A percentile compares a stretch with the other conserved stretches of the same genome.
phyloP scores from a whole-genome alignment of 257 asterid genomes.

The Ophiorrhiza pumila region DNA sequence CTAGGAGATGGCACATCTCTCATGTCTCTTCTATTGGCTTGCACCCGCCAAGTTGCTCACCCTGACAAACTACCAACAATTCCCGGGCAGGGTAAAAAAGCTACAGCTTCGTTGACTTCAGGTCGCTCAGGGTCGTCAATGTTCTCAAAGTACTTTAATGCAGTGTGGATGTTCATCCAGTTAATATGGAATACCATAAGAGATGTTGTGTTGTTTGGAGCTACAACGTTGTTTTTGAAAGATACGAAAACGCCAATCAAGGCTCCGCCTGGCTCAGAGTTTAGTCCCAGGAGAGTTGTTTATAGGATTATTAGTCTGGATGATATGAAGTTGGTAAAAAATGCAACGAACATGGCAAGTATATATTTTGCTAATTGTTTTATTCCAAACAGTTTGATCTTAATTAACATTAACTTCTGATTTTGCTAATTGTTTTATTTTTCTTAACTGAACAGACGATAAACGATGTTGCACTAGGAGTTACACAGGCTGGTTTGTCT shows the following conservation, averaged over 20 bases:
- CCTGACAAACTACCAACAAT: conserved; percentile 25
- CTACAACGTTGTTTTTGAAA: conserved; percentile 31
- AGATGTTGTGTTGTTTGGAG: conserved; percentile 27
- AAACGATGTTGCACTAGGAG: conserved; percentile 39
- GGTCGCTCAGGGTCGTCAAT: not conserved
- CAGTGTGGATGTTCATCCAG: conserved; percentile 14
- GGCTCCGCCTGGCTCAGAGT: conserved; percentile 21
- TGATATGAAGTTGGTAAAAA: conserved; percentile 29
- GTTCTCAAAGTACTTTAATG: not conserved
- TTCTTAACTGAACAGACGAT: conserved; percentile 36
- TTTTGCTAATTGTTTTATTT: not conserved
- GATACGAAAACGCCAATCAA: conserved; percentile 33
- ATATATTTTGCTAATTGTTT: not conserved
- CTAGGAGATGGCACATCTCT: conserved; percentile 38
- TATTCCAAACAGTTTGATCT: too few relatives aligned
- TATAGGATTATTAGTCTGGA: conserved; percentile 25
- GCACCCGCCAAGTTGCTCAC: conserved; percentile 31
- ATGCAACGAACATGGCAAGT: conserved; percentile 25
- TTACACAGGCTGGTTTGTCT: conserved; percentile 39
- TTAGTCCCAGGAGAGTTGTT: conserved; percentile 25
- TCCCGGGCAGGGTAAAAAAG: conserved; percentile 14
- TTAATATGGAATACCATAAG: conserved; percentile 25
- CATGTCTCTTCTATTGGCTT: conserved; percentile 30
- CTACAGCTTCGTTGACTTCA: too few relatives aligned
- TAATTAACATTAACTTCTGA: not conserved